These are phyloP conservation scores for Neostapfia colusana DNA, from an alignment of 176 grass and related monocot species.

Conservation along the genomic window DNA sequence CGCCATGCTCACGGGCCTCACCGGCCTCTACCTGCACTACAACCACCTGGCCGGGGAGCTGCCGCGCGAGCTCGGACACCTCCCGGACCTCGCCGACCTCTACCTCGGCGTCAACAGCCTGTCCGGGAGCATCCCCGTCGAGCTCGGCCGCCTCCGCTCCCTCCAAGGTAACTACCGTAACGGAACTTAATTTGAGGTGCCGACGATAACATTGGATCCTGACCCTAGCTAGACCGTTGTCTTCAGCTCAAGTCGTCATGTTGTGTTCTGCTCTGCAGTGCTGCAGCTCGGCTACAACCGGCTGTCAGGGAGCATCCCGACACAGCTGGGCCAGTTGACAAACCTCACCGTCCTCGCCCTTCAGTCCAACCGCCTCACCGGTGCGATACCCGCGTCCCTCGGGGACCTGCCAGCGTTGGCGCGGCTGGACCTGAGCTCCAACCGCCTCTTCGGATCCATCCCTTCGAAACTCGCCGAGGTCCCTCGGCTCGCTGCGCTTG, in stretches of 20 bases:
- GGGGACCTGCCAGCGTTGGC: conserved; percentile 54
- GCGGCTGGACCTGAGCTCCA: conserved; percentile 83
- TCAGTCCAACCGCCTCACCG: conserved; percentile 71
- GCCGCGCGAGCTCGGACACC: conserved; percentile 52
- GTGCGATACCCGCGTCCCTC: conserved; percentile 71
- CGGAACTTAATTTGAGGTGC: background rate
- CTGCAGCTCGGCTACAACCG: conserved; percentile 84
- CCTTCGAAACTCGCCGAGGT: conserved; percentile 64
- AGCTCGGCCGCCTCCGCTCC: conserved; percentile 47
- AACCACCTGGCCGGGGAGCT: conserved; percentile 57
- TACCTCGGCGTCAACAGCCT: conserved; percentile 79
- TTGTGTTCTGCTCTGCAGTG: conserved; percentile 58
- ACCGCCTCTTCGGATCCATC: conserved; percentile 72
- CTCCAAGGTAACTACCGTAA: conserved; percentile 94
- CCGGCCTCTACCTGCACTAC: conserved; percentile 73
- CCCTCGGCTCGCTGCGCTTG: conserved; percentile 47
- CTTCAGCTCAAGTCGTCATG: too few species aligned
- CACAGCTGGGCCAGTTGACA: conserved; percentile 60
- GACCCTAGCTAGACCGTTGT: too few species aligned
- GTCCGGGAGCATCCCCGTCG: conserved; percentile 48
- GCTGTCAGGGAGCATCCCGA: conserved; percentile 72
- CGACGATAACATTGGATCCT: too few species aligned
- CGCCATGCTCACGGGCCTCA: conserved; percentile 54
- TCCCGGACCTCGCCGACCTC: conserved; percentile 54
- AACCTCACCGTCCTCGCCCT: conserved; percentile 71